Evolutionary conservation across 305 asterid species (phyloP).

Genomic region (Petunia hybrid): DNA sequence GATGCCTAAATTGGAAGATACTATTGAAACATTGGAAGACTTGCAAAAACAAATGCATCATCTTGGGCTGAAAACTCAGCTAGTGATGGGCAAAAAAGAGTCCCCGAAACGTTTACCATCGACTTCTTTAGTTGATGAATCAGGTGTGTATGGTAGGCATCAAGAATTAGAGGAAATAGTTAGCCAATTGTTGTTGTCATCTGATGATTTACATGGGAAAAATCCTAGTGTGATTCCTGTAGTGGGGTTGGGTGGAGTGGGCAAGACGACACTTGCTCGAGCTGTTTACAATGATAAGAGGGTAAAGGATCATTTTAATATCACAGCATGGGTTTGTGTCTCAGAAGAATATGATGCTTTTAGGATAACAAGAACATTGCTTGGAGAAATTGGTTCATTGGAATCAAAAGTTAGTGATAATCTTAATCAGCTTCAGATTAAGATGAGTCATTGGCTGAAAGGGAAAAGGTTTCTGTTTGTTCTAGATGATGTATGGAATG

Average conservation of each 20-base stretch:
- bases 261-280: conserved; percentile 43
- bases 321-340: conserved; percentile 35
- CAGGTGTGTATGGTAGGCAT: conserved; percentile 28
- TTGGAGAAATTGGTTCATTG: conserved; percentile 32
- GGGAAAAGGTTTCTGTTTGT: conserved; percentile 63
- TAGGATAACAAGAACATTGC: conserved; percentile 25
- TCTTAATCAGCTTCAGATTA: conserved; percentile 42
- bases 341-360: conserved; percentile 26
- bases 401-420: conserved; percentile 3
- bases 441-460: conserved; percentile 46
- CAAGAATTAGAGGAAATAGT: conserved; percentile 28
- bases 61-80: not conserved
- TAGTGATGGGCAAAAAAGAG: not conserved
- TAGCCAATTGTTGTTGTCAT: not conserved
- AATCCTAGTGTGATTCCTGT: not conserved
- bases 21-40: not conserved
- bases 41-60: conserved; percentile 1
- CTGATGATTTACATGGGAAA: not conserved
- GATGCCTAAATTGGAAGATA: not conserved
- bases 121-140: conserved; percentile 34
- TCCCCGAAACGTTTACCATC: conserved; percentile 3
- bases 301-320: not conserved
- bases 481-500: conserved; percentile 75
- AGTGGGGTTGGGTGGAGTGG: conserved; percentile 35
- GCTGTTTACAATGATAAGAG: conserved; percentile 30